phyloP scores from a whole-genome alignment of 106 monocot species.

The Dendrobium catenatum region DNA sequence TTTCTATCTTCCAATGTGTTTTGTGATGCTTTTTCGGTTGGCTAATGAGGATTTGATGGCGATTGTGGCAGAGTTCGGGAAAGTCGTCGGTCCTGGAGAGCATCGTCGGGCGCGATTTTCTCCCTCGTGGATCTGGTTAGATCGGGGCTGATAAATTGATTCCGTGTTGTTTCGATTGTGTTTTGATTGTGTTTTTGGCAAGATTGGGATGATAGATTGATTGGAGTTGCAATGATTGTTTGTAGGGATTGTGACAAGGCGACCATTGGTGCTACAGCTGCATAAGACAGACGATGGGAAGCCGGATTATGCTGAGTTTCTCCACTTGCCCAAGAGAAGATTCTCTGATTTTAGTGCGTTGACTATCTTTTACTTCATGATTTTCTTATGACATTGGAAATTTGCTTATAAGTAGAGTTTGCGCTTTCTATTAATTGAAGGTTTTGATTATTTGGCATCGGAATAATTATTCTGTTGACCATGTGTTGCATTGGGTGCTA shows the following conservation, averaged over 20 bases:
- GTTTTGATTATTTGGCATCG: not conserved
- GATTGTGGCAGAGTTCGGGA: constrained; percentile 64
- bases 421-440: not conserved
- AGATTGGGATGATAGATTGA: not conserved
- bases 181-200: not conserved
- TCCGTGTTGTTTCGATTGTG: not conserved
- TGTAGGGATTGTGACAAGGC: constrained; percentile 48
- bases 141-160: not conserved
- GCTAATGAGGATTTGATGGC: not conserved
- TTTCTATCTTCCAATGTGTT: not conserved
- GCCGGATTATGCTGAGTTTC: constrained; percentile 49
- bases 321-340: constrained; percentile 36
- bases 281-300: constrained; percentile 34
- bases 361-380: not conserved
- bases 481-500: too few relatives aligned
- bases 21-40: not conserved
- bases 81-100: constrained; percentile 95
- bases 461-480: not conserved
- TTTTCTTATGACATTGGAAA: not conserved
- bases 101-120: constrained; percentile 88
- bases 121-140: constrained; percentile 90
- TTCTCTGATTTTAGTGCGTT: constrained; percentile 40
- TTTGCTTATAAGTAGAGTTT: not conserved
- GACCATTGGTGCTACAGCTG: constrained; percentile 48
- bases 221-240: not conserved